Evolutionary conservation across 2,329 filamentous ascomycete genomes (phyloP).

Genomic region (Diaporthe destruens): DNA sequence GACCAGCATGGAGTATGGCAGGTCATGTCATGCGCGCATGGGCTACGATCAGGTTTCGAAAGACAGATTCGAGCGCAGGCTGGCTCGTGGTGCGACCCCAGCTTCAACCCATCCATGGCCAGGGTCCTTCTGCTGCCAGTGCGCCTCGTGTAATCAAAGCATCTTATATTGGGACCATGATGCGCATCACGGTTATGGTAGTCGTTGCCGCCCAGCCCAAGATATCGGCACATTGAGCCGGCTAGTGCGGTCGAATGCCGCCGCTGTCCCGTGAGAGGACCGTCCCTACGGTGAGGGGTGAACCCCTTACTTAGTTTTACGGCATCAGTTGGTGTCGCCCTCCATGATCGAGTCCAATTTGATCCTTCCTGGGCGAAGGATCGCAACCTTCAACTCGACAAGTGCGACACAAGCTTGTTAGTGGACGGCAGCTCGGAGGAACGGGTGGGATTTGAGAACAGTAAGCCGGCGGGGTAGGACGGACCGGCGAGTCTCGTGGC

Average conservation of each 20-base stretch:
- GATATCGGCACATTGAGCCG: background rate
- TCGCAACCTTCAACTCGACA: conserved; percentile 17
- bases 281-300: conserved; percentile 12
- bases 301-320: background rate
- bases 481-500: conserved; percentile 1
- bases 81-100: background rate
- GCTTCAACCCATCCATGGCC: background rate
- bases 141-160: background rate
- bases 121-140: conserved; percentile 11
- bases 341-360: conserved; percentile 19
- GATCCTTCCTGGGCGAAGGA: conserved; percentile 27
- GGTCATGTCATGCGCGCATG: background rate
- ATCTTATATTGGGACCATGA: background rate
- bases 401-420: conserved; percentile 15
- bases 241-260: background rate
- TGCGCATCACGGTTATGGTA: background rate
- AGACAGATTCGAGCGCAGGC: background rate
- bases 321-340: conserved; percentile 13
- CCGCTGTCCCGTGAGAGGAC: conserved; percentile 10
- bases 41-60: conserved; percentile 7
- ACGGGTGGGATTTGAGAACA: background rate
- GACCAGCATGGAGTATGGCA: background rate
- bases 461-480: conserved; percentile 24
- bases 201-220: background rate
- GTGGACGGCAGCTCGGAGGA: conserved; percentile 17